These are phyloP conservation scores for Metarhizium humberi DNA, from an alignment of 2,329 filamentous ascomycete genomes.

Conservation along the genomic window DNA sequence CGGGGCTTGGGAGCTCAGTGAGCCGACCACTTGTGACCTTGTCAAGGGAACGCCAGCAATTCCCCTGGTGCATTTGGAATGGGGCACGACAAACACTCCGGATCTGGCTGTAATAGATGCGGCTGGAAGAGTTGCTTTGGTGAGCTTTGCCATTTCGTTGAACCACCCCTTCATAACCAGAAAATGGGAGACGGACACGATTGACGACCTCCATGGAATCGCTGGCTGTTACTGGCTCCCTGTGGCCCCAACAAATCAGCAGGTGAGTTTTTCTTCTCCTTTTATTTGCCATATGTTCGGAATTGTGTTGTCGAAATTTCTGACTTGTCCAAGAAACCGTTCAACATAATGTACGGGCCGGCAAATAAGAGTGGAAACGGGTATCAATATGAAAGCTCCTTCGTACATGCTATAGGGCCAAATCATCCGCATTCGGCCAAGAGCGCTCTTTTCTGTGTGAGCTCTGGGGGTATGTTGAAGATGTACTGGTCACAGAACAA, in stretches of 20 bases:
- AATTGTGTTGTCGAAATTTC: background rate
- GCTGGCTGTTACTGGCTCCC: conserved; percentile 83
- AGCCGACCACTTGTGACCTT: conserved; percentile 55
- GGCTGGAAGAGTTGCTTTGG: conserved; percentile 66
- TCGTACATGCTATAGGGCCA: conserved; percentile 58
- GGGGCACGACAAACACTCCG: conserved; percentile 61
- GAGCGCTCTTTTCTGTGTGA: conserved; percentile 69
- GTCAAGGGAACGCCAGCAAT: conserved; percentile 54
- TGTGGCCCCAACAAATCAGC: conserved; percentile 38
- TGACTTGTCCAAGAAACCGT: conserved; percentile 24
- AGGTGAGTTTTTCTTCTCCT: conserved; percentile 15
- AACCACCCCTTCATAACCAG: conserved; percentile 60
- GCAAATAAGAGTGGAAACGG: conserved; percentile 51
- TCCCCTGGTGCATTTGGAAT: conserved; percentile 70
- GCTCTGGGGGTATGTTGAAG: conserved; percentile 62
- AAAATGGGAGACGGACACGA: conserved; percentile 54
- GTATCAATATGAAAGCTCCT: conserved; percentile 62
- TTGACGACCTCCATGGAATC: conserved; percentile 66
- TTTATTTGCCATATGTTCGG: background rate
- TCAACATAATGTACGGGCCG: conserved; percentile 46
- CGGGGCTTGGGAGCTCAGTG: conserved; percentile 67
- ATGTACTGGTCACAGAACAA: conserved; percentile 71
- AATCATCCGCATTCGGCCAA: conserved; percentile 63
- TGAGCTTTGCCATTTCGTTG: conserved; percentile 60
- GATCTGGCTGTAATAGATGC: conserved; percentile 81